phyloP scores from a whole-genome alignment of 441 rosid genomes.

The Rhodomyrtus psidioides region DNA sequence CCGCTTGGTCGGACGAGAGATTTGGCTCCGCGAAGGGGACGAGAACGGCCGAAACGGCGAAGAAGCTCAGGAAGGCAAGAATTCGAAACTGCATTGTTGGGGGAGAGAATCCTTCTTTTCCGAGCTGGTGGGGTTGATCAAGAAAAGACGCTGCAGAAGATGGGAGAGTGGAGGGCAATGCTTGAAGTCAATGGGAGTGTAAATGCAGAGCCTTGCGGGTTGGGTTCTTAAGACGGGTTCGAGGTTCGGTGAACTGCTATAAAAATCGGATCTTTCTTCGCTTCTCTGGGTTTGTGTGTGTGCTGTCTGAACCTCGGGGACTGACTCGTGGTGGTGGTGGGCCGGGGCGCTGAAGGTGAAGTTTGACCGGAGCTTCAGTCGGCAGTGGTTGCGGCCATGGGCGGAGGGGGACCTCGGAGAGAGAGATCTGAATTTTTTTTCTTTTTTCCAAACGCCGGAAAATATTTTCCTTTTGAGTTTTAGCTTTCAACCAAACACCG shows the following conservation, averaged over 20 bases:
- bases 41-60: background rate
- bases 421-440: too few species aligned
- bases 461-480: too few species aligned
- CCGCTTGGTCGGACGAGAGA: slow-evolving; percentile 9
- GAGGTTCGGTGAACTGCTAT: background rate
- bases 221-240: background rate
- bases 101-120: too few species aligned
- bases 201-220: background rate
- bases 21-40: background rate
- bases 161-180: background rate
- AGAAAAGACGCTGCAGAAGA: background rate
- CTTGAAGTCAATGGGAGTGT: background rate
- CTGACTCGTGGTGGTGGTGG: too few species aligned
- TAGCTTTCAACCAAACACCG: too few species aligned
- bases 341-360: too few species aligned
- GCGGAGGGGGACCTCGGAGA: too few species aligned
- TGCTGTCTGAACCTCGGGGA: too few species aligned
- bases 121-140: background rate
- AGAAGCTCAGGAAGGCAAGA: background rate
- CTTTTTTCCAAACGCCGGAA: too few species aligned
- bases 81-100: background rate
- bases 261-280: background rate
- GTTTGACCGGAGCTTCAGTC: too few species aligned
- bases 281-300: background rate
- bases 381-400: too few species aligned